Base-by-base conservation (phyloP, 768 basidiomycete species). In the Boletus sp. region DNA sequence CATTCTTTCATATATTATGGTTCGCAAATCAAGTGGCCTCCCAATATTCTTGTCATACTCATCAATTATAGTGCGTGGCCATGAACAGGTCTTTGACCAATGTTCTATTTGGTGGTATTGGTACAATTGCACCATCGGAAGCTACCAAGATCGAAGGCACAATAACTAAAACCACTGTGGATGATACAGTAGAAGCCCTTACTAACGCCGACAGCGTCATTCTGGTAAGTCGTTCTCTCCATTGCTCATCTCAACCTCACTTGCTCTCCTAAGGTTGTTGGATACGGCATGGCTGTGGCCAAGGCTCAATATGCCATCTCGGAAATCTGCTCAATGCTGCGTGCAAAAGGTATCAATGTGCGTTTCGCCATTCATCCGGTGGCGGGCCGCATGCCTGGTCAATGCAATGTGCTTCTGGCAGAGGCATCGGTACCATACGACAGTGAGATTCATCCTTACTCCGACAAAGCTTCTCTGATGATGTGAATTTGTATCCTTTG, bases 1-100 rank as follows among this genome's bases (percentile, higher is more conserved):
- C 14, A 94, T 94, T 67, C 80, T 94, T 48, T 92, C 90, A 11
- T 94, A 94, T 64, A 93, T 94, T 68, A 94, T 94, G 92, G 92
- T 91, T 63, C 61, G 81, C 57, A 29, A 36, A 53, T 49, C 17
- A 30, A 42, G 10, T 30, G 37, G 18, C 36, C n/a, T 46, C n/a
- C 9, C 24, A 14, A 15, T 14, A 15, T 5, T n/a, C 28, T 20
- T 57, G 58, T 52, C 54, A 28, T 44, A 50, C 57, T 61, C 36
- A 59, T 32, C 14, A 42, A 18, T 41, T 50, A 41, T 50, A 94
- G 92, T 94, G 92, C 66, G 86, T 92, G 55, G 92, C 92, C 15
- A 94, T 94, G 92, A 94, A 94, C 73, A 82, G 92, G 40, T 92
- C 90, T 11, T 74, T 90, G 54, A 80, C 84, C 17, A 94, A 94